Conservation (phyloP, 352 stramenopile species). For the Phytophthora pluvialis region DNA sequence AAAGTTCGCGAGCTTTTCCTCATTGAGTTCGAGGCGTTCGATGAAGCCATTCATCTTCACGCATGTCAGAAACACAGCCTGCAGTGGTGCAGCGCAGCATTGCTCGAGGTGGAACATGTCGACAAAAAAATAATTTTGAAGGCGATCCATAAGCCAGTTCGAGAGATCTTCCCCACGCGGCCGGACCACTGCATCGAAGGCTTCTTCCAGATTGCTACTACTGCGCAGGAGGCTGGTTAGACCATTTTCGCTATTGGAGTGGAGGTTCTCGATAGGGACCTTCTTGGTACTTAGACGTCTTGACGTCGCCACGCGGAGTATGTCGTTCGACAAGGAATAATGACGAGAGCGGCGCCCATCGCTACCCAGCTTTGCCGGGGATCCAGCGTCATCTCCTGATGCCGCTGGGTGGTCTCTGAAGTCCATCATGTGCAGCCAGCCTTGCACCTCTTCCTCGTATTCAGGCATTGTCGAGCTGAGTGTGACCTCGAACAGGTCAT, state of each 20-base stretch:
- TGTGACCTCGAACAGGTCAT: slow-evolving; percentile 68
- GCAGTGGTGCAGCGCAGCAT: slow-evolving; percentile 46
- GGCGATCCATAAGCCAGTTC: slow-evolving; percentile 54
- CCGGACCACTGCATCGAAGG: slow-evolving; percentile 7
- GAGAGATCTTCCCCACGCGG: slow-evolving; percentile 41
- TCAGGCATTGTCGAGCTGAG: slow-evolving; percentile 60
- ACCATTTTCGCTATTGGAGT: slow-evolving; percentile 23
- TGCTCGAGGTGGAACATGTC: slow-evolving; percentile 73
- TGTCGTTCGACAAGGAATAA: slow-evolving; percentile 39
- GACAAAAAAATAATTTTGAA: slow-evolving; percentile 66
- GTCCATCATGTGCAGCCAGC: slow-evolving; percentile 78
- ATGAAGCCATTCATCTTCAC: slow-evolving; percentile 63
- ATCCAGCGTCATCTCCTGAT: slow-evolving; percentile 4
- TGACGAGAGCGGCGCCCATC: slow-evolving; percentile 25
- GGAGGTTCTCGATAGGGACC: slow-evolving; percentile 15
- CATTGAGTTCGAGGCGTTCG: slow-evolving; percentile 50
- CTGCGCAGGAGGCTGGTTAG: slow-evolving; percentile 26
- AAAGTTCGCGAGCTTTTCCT: slow-evolving; percentile 53
- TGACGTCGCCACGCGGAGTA: slow-evolving; percentile 47
- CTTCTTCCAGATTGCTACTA: slow-evolving; percentile 14
- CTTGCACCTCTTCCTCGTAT: slow-evolving; percentile 73
- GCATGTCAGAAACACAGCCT: slow-evolving; percentile 63
- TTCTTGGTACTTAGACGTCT: slow-evolving; percentile 44
- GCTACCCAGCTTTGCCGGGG: slow-evolving; percentile 7
- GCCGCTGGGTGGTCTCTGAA: slow-evolving; percentile 41